A percentile compares a stretch with the other conserved stretches of the same genome.
Evolutionary conservation across 371 early-diverging fungal species (phyloP).

Genomic region (Gilbertella persicaria): DNA sequence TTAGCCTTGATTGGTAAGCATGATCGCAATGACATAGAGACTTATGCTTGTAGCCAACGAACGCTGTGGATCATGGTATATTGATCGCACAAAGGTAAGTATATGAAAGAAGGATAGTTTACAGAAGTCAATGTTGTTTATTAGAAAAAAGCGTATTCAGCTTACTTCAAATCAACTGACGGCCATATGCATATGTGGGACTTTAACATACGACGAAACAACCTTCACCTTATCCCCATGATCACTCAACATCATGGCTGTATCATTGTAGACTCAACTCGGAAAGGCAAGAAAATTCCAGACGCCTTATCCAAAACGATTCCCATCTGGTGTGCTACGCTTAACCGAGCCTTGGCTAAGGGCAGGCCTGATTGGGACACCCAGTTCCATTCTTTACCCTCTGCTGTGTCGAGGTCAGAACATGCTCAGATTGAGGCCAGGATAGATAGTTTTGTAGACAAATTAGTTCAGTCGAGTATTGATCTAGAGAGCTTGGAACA

Average conservation of each 20-base stretch:
- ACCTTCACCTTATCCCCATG: slow-evolving; percentile 69
- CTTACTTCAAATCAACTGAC: slow-evolving; percentile 91
- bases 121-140: not conserved
- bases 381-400: slow-evolving; percentile 65
- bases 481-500: slow-evolving; percentile 43
- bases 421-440: slow-evolving; percentile 65
- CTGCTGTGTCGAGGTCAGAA: slow-evolving; percentile 71
- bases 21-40: not conserved
- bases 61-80: slow-evolving; percentile 85
- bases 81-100: slow-evolving; percentile 61
- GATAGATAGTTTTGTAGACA: slow-evolving; percentile 63
- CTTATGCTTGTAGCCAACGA: slow-evolving; percentile 62
- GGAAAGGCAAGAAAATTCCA: slow-evolving; percentile 82
- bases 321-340: slow-evolving; percentile 85
- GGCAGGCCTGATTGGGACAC: slow-evolving; percentile 51
- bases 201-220: slow-evolving; percentile 77
- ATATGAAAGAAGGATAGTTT: not conserved
- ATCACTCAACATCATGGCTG: slow-evolving; percentile 64
- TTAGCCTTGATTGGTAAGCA: slow-evolving; percentile 66
- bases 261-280: slow-evolving; percentile 86
- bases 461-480: slow-evolving; percentile 56
- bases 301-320: slow-evolving; percentile 85
- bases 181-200: slow-evolving; percentile 87
- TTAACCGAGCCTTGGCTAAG: slow-evolving; percentile 58
- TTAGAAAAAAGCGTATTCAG: slow-evolving; percentile 61